Evolutionary conservation across 1,284 basidiomycete genomes (phyloP).

Genomic region (Mycocalia duriaeana): DNA sequence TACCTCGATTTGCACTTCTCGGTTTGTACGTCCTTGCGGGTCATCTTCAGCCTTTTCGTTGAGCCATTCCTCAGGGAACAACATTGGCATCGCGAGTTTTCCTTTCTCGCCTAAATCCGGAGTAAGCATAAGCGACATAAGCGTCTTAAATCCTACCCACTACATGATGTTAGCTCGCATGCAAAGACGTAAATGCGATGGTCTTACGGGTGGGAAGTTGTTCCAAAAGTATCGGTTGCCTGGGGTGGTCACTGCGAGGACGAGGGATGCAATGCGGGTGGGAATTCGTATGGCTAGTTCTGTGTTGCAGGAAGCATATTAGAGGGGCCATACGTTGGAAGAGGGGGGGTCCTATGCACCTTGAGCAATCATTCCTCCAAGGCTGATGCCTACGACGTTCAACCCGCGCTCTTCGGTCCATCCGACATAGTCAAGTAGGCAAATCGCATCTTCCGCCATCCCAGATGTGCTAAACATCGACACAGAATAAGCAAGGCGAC

Average conservation of each 20-base stretch:
- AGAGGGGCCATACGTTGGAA: not conserved
- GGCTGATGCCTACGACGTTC: slow-evolving; percentile 74
- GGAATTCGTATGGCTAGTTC: slow-evolving; percentile 68
- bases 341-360: slow-evolving; percentile 30
- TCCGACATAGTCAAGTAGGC: slow-evolving; percentile 65
- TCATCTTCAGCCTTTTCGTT: slow-evolving; percentile 47
- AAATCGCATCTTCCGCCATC: slow-evolving; percentile 77
- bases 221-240: slow-evolving; percentile 53
- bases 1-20: slow-evolving; percentile 52
- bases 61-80: slow-evolving; percentile 61
- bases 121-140: slow-evolving; percentile 39
- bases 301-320: slow-evolving; percentile 17
- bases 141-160: slow-evolving; percentile 40
- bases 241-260: slow-evolving; percentile 67
- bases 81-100: slow-evolving; percentile 51
- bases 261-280: slow-evolving; percentile 60
- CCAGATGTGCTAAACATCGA: slow-evolving; percentile 53
- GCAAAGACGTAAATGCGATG: not conserved
- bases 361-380: slow-evolving; percentile 87
- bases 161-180: slow-evolving; percentile 14
- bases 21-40: slow-evolving; percentile 54
- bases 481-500: not conserved
- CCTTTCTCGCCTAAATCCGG: slow-evolving; percentile 47
- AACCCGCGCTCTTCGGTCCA: slow-evolving; percentile 64
- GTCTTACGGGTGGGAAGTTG: slow-evolving; percentile 56